A percentile compares a stretch with the other conserved stretches of the same genome.
Conservation (phyloP, 495 filamentous ascomycete genomes). For the Tetracladium setigerum region DNA sequence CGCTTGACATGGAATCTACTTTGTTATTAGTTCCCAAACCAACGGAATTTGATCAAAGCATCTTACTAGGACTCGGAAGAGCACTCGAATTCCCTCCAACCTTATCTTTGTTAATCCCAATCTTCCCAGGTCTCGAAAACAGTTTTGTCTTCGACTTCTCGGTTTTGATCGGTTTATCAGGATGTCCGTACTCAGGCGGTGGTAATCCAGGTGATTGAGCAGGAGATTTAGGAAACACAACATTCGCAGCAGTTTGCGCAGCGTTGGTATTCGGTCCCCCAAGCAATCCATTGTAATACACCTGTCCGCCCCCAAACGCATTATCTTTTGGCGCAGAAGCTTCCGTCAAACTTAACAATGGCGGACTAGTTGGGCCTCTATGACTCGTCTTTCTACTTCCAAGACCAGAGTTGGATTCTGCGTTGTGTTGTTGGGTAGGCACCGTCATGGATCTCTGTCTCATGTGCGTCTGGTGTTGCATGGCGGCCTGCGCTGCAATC, state of each 20-base stretch:
- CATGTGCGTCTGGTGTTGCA: constrained; percentile 58
- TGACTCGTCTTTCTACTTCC: constrained; percentile 10
- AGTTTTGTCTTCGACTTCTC: constrained; percentile 89
- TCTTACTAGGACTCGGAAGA: constrained; percentile 76
- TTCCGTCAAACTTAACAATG: constrained; percentile 45
- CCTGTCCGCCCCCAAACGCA: constrained; percentile 39
- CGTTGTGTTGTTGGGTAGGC: constrained; percentile 39
- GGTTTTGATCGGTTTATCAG: constrained; percentile 58
- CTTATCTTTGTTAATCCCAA: constrained; percentile 67
- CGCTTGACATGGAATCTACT: constrained; percentile 51
- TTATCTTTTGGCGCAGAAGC: constrained; percentile 47
- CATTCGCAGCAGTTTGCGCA: constrained; percentile 77
- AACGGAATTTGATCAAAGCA: constrained; percentile 49
- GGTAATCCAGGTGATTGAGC: constrained; percentile 39
- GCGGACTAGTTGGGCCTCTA: constrained; percentile 34
- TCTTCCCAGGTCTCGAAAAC: constrained; percentile 82
- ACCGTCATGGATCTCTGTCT: constrained; percentile 69
- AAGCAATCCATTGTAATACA: constrained; percentile 58
- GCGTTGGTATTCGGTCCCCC: constrained; percentile 56
- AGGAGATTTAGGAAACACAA: constrained; percentile 68
- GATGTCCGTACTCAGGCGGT: constrained; percentile 23
- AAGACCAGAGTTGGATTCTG: constrained; percentile 4
- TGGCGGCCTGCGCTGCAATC: constrained; percentile 87
- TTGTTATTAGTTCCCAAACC: constrained; percentile 64
- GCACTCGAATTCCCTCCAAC: constrained; percentile 58